Evolutionary conservation across 2,329 filamentous ascomycete genomes (phyloP).

Genomic region (Magnaporthiopsis rhizophila): DNA sequence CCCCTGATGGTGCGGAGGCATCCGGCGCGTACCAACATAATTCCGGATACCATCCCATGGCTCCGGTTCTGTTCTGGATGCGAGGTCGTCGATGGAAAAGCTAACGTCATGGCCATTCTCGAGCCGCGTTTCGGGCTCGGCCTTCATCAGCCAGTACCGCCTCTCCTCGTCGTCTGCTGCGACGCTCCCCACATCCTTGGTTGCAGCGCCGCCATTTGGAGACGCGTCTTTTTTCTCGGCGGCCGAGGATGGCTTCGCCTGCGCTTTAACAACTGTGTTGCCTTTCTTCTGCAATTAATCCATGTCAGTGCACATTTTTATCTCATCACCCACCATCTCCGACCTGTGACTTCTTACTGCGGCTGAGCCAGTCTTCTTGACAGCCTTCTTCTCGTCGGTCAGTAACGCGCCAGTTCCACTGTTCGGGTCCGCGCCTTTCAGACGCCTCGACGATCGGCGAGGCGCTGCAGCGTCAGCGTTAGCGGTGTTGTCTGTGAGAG

Average conservation of each 20-base stretch:
- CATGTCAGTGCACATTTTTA: not conserved
- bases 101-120: conserved; percentile 84
- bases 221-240: not conserved
- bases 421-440: not conserved
- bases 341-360: not conserved
- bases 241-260: not conserved
- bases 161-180: conserved; percentile 10
- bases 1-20: not conserved
- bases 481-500: not conserved
- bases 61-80: conserved; percentile 64
- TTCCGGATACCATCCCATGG: conserved; percentile 70
- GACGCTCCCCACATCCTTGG: not conserved
- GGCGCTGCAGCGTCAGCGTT: not conserved
- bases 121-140: conserved; percentile 77
- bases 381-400: not conserved
- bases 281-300: not conserved
- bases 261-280: no score
- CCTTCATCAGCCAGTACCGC: conserved; percentile 75
- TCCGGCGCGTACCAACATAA: not conserved
- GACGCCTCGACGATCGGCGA: not conserved
- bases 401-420: conserved; percentile 1
- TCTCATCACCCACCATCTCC: no score
- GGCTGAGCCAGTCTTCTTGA: not conserved
- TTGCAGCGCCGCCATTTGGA: not conserved
- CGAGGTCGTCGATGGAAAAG: conserved; percentile 90